Conservation (phyloP, 169 alveolate genomes). For the Theileria annulata region DNA sequence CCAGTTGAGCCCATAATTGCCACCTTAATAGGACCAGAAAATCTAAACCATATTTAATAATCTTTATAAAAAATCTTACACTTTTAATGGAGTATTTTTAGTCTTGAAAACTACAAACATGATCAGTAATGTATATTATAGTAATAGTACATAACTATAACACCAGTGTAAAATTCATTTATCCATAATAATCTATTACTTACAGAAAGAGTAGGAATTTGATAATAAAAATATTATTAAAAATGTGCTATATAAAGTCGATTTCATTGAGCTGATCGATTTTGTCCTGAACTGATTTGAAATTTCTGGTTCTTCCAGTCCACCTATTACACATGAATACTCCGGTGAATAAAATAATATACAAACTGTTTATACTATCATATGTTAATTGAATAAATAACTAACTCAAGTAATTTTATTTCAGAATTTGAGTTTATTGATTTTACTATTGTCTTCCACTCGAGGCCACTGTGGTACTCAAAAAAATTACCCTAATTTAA, state of each 20-base stretch:
- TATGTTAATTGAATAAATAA: not conserved
- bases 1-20: slow-evolving; percentile 82
- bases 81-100: not conserved
- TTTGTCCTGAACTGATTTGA: slow-evolving; percentile 37
- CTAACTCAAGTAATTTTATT: slow-evolving; percentile 47
- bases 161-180: not conserved
- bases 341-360: too few species aligned
- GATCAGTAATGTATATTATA: not conserved
- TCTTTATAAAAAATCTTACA: not conserved
- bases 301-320: slow-evolving; percentile 43
- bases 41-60: not conserved
- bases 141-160: not conserved
- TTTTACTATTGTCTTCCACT: slow-evolving; percentile 48
- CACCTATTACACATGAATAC: slow-evolving; percentile 11
- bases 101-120: not conserved
- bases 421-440: slow-evolving; percentile 45
- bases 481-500: slow-evolving; percentile 41
- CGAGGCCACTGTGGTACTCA: slow-evolving; percentile 56
- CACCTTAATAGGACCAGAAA: slow-evolving; percentile 48
- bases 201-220: not conserved
- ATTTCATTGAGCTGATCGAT: slow-evolving; percentile 37
- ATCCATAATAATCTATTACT: not conserved
- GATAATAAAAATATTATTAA: not conserved
- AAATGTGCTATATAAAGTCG: slow-evolving; percentile 5
- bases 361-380: not conserved